Conservation (phyloP, 768 basidiomycete genomes). For the Lentinula sp. region DNA sequence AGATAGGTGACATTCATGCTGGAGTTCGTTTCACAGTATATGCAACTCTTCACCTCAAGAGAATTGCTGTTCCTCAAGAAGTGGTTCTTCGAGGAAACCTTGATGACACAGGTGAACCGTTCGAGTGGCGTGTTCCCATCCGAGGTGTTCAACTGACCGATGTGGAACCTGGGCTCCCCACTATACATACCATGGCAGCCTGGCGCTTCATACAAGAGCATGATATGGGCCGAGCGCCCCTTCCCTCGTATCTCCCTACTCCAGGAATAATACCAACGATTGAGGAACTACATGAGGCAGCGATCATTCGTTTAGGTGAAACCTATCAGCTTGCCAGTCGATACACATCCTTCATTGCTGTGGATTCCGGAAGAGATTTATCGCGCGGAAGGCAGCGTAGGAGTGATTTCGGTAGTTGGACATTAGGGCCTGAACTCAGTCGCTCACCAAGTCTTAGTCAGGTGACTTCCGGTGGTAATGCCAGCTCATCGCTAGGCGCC, state of each 20-base stretch:
- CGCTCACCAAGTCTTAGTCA: not conserved
- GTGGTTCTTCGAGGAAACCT: slow-evolving; percentile 29
- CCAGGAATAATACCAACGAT: slow-evolving; percentile 15
- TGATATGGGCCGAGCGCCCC: slow-evolving; percentile 26
- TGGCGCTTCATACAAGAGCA: slow-evolving; percentile 49
- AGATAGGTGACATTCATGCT: slow-evolving; percentile 26
- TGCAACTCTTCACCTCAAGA: slow-evolving; percentile 24
- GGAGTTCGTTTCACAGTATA: slow-evolving; percentile 28
- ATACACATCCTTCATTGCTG: slow-evolving; percentile 53
- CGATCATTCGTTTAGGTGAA: slow-evolving; percentile 43
- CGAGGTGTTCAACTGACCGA: slow-evolving; percentile 24
- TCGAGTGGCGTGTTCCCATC: slow-evolving; percentile 25
- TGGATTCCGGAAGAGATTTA: slow-evolving; percentile 28
- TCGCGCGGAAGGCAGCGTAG: not conserved
- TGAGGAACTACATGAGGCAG: slow-evolving; percentile 32
- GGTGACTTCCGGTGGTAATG: not conserved
- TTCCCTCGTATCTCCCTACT: slow-evolving; percentile 20
- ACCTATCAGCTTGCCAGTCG: slow-evolving; percentile 45
- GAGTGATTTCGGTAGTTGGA: slow-evolving; percentile 2
- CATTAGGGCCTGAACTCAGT: not conserved
- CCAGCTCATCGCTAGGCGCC: not conserved
- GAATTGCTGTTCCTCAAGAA: slow-evolving; percentile 20
- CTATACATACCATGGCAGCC: slow-evolving; percentile 51
- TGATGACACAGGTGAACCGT: slow-evolving; percentile 22
- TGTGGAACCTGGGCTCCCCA: slow-evolving; percentile 23